Evolutionary conservation across 805 yeast genomes (phyloP).

Genomic region (Nematodospora valgi): DNA sequence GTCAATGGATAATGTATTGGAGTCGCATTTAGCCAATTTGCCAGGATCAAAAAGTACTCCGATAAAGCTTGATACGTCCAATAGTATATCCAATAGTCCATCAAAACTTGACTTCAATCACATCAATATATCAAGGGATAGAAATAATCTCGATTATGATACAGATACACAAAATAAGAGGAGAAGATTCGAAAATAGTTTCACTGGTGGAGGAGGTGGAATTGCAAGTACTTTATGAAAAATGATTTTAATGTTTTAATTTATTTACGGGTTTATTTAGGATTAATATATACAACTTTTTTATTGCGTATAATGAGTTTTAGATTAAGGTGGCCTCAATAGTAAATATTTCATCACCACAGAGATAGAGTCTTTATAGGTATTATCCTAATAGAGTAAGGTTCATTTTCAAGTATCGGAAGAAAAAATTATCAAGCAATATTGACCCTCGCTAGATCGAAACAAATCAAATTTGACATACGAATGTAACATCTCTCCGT

Average conservation of each 20-base stretch:
- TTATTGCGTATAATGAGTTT: too few relatives aligned
- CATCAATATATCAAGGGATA: neutral
- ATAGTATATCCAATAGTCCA: neutral
- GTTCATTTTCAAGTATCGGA: too few relatives aligned
- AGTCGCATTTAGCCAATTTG: constrained; percentile 4
- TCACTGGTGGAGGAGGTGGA: neutral
- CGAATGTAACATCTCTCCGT: too few relatives aligned
- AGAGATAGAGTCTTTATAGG: too few relatives aligned
- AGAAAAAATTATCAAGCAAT: too few relatives aligned
- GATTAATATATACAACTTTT: too few relatives aligned
- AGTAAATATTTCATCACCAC: too few relatives aligned
- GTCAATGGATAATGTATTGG: neutral
- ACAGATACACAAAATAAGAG: constrained; percentile 1
- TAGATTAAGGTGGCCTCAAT: too few relatives aligned
- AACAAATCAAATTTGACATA: too few relatives aligned
- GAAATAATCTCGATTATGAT: neutral
- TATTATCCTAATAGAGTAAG: too few relatives aligned
- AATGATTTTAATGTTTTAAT: constrained; percentile 1
- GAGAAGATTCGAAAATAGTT: constrained; percentile 1
- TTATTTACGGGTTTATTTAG: neutral
- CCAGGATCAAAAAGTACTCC: constrained; percentile 2
- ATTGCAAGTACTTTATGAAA: neutral
- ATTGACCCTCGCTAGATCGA: too few relatives aligned
- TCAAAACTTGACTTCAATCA: constrained; percentile 1
- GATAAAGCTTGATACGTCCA: neutral